phyloP scores from a whole-genome alignment of 139 green algal species.

The Closterium sp. region DNA sequence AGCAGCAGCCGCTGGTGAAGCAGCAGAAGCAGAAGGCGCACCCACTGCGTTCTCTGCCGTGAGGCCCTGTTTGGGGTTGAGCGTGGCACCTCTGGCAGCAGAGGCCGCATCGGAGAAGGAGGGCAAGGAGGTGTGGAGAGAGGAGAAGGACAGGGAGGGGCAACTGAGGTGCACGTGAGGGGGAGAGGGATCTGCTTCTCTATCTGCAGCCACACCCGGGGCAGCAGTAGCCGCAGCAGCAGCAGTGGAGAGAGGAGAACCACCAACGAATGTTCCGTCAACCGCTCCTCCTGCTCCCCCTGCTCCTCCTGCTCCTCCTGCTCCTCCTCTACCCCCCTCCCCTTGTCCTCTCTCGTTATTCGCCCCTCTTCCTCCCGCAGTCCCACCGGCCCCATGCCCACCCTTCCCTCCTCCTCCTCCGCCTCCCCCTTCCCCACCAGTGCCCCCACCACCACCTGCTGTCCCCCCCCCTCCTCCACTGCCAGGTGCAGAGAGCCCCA shows the following conservation, averaged over 20 bases:
- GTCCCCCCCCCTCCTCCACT: neutral
- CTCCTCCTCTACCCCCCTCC: neutral
- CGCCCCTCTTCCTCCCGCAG: neutral
- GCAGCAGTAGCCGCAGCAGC: neutral
- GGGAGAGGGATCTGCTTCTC: neutral
- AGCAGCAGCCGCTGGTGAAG: neutral
- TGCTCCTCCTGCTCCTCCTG: neutral
- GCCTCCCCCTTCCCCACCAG: neutral
- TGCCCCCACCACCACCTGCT: too few relatives aligned
- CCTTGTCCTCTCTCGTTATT: neutral
- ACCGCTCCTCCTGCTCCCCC: neutral
- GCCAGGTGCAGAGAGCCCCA: neutral
- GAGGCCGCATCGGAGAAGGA: neutral
- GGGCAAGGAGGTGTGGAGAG: neutral
- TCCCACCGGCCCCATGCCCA: neutral
- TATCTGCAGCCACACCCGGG: neutral
- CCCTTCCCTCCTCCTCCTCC: neutral
- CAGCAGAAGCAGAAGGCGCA: neutral
- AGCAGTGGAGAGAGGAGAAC: neutral
- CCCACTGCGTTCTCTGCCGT: neutral
- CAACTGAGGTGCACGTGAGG: neutral
- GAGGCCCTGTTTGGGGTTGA: neutral
- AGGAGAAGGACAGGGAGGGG: neutral
- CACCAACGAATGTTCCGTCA: neutral
- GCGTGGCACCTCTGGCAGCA: neutral